Base-by-base conservation (phyloP, 352 stramenopile species). In the Paralagenidium karlingii region DNA sequence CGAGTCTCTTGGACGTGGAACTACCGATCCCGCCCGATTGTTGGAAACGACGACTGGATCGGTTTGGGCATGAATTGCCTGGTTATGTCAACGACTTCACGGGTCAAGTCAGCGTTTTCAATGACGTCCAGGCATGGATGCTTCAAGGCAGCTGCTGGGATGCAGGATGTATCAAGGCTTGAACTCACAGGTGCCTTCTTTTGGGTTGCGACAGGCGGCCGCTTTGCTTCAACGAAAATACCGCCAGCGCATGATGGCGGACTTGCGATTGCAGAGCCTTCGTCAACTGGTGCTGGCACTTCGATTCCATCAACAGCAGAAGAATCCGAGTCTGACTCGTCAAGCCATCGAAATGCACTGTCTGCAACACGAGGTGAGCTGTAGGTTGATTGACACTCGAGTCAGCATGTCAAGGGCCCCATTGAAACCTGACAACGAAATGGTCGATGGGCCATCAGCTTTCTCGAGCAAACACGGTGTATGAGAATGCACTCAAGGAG, bases 401-500 rank as follows among this genome's bases (percentile, higher is more conserved):
- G n/a, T n/a, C n/a, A n/a, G n/a, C n/a, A n/a, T n/a, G n/a, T n/a
- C n/a, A n/a, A n/a, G n/a, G n/a, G n/a, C n/a, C n/a, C n/a, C n/a
- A n/a, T n/a, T n/a, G n/a, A n/a, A n/a, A n/a, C n/a, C n/a, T n/a
- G 16, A 7, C 15, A 8, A 40, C 15, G 13, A 36, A 12, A 27
- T 11, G 15, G 9, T 40, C 25, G 28, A 19, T 30, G 2, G 20
- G 27, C 26, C 16, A 18, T 24, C 7, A 3, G 16, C n/a, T 34
- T 8, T 25, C 29, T 11, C 40, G 26, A 34, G 73, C 73, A 9
- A 47, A 53, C 13, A 16, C 38, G 21, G 15, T 64, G 5, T 86
- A 81, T 36, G 73, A 86, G 36, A 47, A 55, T 1, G 47, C 66
- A 24, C 39, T 82, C 10, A 67, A 70, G 46, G 67, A 82, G 2